phyloP scores from a whole-genome alignment of 225 moss, liverwort and hornwort genomes.

The Anthoceros angustus region DNA sequence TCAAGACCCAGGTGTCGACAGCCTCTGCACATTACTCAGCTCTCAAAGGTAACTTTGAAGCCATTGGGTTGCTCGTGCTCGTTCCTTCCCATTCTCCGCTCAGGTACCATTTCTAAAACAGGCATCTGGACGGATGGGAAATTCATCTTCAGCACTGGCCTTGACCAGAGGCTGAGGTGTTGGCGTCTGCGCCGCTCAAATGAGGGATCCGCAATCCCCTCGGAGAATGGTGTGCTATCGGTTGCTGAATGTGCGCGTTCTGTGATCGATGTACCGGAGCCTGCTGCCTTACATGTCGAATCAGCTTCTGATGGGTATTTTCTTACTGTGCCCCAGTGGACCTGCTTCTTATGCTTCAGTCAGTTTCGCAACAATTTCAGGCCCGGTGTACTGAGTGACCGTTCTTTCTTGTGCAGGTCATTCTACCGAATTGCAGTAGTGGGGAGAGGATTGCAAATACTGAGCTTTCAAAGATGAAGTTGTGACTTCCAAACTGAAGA shows the following conservation, averaged over 20 bases:
- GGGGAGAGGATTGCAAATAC: conserved; percentile 81
- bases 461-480: conserved; percentile 26
- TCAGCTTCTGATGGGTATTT: conserved; percentile 20
- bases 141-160: conserved; percentile 84
- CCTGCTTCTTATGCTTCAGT: background rate
- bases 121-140: conserved; percentile 88
- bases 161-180: conserved; percentile 77
- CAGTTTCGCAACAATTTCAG: background rate
- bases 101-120: conserved; percentile 13
- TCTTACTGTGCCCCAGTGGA: background rate
- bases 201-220: conserved; percentile 9
- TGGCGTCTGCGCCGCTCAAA: conserved; percentile 33
- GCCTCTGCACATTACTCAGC: conserved; percentile 40
- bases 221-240: conserved; percentile 5
- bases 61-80: background rate
- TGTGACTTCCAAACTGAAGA: too few relatives aligned
- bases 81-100: background rate
- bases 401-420: conserved; percentile 31
- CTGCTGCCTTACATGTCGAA: conserved; percentile 69
- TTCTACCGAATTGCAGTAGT: conserved; percentile 67
- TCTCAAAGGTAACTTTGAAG: conserved; percentile 32
- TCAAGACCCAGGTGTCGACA: conserved; percentile 14
- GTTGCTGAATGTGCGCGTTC: conserved; percentile 39
- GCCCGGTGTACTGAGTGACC: conserved; percentile 1
- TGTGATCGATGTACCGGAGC: conserved; percentile 82